Conservation (phyloP, 164 flowering plant genomes). For the Berberis thunbergii region DNA sequence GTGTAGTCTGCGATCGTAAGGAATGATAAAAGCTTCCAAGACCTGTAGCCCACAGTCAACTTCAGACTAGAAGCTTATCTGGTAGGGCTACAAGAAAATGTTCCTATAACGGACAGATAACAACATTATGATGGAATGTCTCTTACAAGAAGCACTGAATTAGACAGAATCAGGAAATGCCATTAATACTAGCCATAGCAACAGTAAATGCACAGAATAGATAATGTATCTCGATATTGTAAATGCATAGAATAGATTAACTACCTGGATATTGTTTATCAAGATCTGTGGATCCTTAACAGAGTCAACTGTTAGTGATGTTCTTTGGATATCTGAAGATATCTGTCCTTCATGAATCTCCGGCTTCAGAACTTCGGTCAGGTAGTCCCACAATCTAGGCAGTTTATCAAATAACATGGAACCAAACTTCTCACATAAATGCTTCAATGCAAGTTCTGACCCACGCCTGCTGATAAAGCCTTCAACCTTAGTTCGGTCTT, state of each 20-base stretch:
- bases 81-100: too few relatives aligned
- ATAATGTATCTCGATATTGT: background rate
- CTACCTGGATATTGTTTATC: conserved; percentile 92
- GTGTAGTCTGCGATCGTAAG: too few relatives aligned
- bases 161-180: too few relatives aligned
- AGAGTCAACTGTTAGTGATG: conserved; percentile 29
- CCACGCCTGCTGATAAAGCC: conserved; percentile 90
- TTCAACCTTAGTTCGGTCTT: conserved; percentile 78
- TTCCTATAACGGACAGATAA: too few relatives aligned
- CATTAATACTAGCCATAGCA: too few relatives aligned
- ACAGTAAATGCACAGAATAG: too few relatives aligned
- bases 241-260: conserved; percentile 3
- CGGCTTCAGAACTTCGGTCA: conserved; percentile 84
- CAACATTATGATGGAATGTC: too few relatives aligned
- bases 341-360: conserved; percentile 16
- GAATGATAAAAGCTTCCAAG: too few relatives aligned
- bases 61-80: too few relatives aligned
- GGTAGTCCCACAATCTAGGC: conserved; percentile 92
- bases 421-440: conserved; percentile 77
- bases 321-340: conserved; percentile 30
- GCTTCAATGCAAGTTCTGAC: conserved; percentile 79
- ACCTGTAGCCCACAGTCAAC: too few relatives aligned
- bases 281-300: conserved; percentile 78
- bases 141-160: too few relatives aligned
- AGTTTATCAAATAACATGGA: conserved; percentile 67